Evolutionary conservation across 2,329 filamentous ascomycete genomes (phyloP), one percentile per base, ranked within the genome.

Genomic region (Xylariaceae sp.): DNA sequence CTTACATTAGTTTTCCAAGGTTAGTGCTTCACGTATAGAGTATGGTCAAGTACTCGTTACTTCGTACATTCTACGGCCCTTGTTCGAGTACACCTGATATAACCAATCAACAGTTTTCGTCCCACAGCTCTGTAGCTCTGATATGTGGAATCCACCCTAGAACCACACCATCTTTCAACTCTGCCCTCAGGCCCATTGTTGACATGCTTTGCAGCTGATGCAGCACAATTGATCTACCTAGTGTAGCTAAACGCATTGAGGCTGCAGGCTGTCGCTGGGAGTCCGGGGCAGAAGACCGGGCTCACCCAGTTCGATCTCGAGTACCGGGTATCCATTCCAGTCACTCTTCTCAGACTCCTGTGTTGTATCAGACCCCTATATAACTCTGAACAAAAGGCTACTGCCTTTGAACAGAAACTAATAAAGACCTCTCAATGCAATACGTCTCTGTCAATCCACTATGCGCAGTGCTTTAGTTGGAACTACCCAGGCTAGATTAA

Each of bases 111-210:
- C 19, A 9, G 8, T 14, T 19, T 41, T 31, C 19, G 43, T 24
- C 41, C 6, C 28, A 45, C 26, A 53, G 43, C 55, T 43, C 34
- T 43, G 37, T n/a, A n/a, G n/a, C n/a, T n/a, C n/a, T n/a, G n/a
- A 49, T 31, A 36, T 55, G 29, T 55, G 24, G 40, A 51, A 33
- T 58, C 56, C 56, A 51, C 51, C n/a, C 37, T n/a, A 31, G 37
- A 54, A 49, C 49, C 55, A 49, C 51, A 41, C 46, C 52, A 47
- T 36, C 51, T 29, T 45, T 31, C 37, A 49, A 46, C 33, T n/a
- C 29, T 33, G 23, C 53, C 24, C 17, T 49, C 43, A 26, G 47
- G 31, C 44, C 53, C 17, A 19, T 47, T 23, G 29, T 47, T 37
- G 33, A 43, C 34, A 47, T 50, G 28, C 8, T 39, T 26, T 52